Conservation (phyloP, 2,329 filamentous ascomycete genomes). For the Claviceps sp. region DNA sequence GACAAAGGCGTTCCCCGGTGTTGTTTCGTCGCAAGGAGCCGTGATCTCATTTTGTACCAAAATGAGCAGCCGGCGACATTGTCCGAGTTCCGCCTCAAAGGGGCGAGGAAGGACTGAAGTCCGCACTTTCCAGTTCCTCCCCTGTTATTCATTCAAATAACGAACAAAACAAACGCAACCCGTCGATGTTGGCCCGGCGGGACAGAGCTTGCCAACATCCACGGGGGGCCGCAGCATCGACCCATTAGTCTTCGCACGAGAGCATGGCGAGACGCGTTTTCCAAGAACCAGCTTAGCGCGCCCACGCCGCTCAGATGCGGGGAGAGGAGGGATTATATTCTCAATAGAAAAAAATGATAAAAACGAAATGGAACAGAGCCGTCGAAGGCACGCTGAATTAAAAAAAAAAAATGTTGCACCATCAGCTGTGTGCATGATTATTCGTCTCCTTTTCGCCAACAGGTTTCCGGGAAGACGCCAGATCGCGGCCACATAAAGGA, state of each 20-base stretch:
- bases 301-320: conserved; percentile 15
- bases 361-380: background rate
- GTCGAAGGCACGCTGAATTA: conserved; percentile 5
- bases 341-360: conserved; percentile 7
- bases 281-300: conserved; percentile 31
- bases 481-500: conserved; percentile 17
- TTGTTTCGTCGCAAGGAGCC: conserved; percentile 8
- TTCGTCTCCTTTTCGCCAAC: conserved; percentile 11
- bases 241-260: conserved; percentile 27
- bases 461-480: conserved; percentile 15
- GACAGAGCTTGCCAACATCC: conserved; percentile 8
- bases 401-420: conserved; percentile 4
- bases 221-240: conserved; percentile 40
- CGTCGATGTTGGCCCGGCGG: conserved; percentile 12
- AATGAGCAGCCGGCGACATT: conserved; percentile 14
- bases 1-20: conserved; percentile 7
- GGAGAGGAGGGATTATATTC: conserved; percentile 7
- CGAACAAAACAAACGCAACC: conserved; percentile 18
- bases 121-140: background rate
- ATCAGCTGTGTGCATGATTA: background rate
- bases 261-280: conserved; percentile 10
- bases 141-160: conserved; percentile 13
- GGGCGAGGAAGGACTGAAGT: conserved; percentile 1
- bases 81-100: conserved; percentile 2
- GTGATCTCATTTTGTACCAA: background rate